phyloP scores from a whole-genome alignment of 768 basidiomycete genomes.

The Termitomyces sp. region DNA sequence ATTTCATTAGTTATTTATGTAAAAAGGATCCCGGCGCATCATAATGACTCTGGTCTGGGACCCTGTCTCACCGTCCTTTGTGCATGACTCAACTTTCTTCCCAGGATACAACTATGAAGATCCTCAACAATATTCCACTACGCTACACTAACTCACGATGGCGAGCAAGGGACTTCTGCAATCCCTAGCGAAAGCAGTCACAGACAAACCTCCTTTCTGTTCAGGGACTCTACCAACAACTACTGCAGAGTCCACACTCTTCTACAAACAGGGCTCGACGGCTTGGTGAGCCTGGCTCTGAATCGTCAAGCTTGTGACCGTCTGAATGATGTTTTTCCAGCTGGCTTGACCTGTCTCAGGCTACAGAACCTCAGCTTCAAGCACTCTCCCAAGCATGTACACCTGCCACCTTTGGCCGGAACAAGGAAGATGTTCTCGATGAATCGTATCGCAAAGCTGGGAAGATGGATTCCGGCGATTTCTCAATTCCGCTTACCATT shows the following conservation, averaged over 20 bases:
- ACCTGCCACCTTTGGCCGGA: conserved; percentile 37
- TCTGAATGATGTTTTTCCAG: background rate
- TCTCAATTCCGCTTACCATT: conserved; percentile 29
- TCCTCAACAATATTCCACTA: too few species aligned
- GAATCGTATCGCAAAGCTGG: conserved; percentile 44
- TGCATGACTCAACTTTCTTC: too few species aligned
- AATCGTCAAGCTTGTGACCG: background rate
- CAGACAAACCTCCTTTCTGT: background rate
- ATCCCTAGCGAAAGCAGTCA: too few species aligned
- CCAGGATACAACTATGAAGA: too few species aligned
- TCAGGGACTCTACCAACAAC: background rate
- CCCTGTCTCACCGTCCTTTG: too few species aligned
- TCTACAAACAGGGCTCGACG: background rate
- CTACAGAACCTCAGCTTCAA: conserved; percentile 11
- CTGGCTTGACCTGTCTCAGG: conserved; percentile 4
- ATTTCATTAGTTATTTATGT: too few species aligned
- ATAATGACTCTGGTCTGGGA: too few species aligned
- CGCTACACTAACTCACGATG: too few species aligned
- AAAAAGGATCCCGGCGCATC: too few species aligned
- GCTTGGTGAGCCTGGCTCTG: background rate
- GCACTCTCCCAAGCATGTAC: conserved; percentile 31
- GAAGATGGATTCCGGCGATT: conserved; percentile 35
- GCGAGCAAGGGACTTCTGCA: too few species aligned
- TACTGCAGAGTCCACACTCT: background rate
- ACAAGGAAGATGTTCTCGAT: conserved; percentile 22